Evolutionary conservation across 192 early-diverging fungal species (phyloP).

Genomic region (Globomyces pollinis-pini): DNA sequence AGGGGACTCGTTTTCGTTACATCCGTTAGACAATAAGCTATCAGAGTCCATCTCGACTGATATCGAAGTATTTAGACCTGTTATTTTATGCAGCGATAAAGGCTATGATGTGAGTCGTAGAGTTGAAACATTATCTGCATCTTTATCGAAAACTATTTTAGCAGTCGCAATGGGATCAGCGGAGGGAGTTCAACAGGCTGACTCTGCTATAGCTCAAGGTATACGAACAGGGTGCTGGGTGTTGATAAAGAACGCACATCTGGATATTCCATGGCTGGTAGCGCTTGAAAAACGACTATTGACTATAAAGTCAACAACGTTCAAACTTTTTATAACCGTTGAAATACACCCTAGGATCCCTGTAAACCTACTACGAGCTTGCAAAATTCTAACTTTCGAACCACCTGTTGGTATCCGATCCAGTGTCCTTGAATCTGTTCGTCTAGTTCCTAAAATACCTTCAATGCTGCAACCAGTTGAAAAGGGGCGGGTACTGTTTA

Average conservation of each 20-base stretch:
- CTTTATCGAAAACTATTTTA: constrained; percentile 47
- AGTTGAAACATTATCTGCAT: constrained; percentile 81
- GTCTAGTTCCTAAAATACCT: constrained; percentile 52
- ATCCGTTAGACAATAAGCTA: constrained; percentile 59
- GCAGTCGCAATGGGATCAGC: constrained; percentile 97
- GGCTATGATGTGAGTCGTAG: constrained; percentile 95
- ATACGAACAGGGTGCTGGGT: constrained; percentile 88
- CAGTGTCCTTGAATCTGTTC: constrained; percentile 76
- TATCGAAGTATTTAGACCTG: constrained; percentile 48
- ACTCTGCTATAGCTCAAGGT: constrained; percentile 78
- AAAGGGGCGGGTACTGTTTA: constrained; percentile 81
- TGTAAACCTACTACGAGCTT: constrained; percentile 78
- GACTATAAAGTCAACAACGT: constrained; percentile 70
- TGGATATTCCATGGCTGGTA: constrained; percentile 86
- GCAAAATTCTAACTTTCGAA: constrained; percentile 91
- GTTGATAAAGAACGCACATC: constrained; percentile 97
- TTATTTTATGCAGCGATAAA: constrained; percentile 73
- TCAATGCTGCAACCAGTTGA: constrained; percentile 59
- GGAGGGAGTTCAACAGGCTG: constrained; percentile 86
- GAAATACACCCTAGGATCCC: constrained; percentile 97
- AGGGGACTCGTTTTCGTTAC: constrained; percentile 41
- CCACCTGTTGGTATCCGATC: constrained; percentile 94
- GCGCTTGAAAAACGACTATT: constrained; percentile 94
- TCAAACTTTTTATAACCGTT: constrained; percentile 96
- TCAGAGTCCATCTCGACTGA: constrained; percentile 63